Evolutionary conservation across 1,139 yeast species (phyloP).

Genomic region (Scheffersomyces segobiensis): DNA sequence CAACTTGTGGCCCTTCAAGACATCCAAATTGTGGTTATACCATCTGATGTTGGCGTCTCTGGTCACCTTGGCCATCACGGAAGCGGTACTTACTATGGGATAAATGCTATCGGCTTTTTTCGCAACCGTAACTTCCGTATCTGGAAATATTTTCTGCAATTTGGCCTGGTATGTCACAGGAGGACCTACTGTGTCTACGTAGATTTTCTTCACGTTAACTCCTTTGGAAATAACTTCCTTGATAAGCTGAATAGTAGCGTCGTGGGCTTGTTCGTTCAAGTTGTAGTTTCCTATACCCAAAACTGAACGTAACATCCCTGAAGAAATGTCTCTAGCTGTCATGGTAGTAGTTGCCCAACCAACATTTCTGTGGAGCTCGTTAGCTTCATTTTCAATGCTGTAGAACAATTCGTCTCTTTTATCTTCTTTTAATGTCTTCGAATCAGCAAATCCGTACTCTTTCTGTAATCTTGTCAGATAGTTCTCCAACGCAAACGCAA

Average conservation of each 20-base stretch:
- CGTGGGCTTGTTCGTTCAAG: slow-evolving; percentile 94
- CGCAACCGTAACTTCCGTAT: slow-evolving; percentile 75
- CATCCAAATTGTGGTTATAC: slow-evolving; percentile 21
- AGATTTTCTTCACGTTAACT: slow-evolving; percentile 67
- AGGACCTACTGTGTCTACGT: slow-evolving; percentile 96
- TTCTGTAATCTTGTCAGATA: slow-evolving; percentile 54
- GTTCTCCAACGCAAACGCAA: slow-evolving; percentile 67
- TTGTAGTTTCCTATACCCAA: slow-evolving; percentile 63
- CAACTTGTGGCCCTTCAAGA: slow-evolving; percentile 37
- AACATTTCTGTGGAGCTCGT: slow-evolving; percentile 54
- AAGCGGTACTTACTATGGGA: slow-evolving; percentile 93
- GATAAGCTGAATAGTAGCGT: slow-evolving; percentile 81
- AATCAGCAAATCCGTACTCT: slow-evolving; percentile 84
- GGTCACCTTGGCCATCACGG: slow-evolving; percentile 96
- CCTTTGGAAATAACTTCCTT: slow-evolving; percentile 58
- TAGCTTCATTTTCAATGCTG: slow-evolving; percentile 49
- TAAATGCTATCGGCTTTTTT: slow-evolving; percentile 94
- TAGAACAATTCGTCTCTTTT: slow-evolving; percentile 63
- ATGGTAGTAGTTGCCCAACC: slow-evolving; percentile 90
- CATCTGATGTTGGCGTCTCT: slow-evolving; percentile 69
- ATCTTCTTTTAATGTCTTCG: slow-evolving; percentile 78
- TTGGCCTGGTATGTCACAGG: slow-evolving; percentile 82
- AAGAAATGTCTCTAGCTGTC: slow-evolving; percentile 84
- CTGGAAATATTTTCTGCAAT: slow-evolving; percentile 67
- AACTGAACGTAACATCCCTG: slow-evolving; percentile 76